phyloP scores from a whole-genome alignment of 768 basidiomycete species.

The Leccinum boreale region DNA sequence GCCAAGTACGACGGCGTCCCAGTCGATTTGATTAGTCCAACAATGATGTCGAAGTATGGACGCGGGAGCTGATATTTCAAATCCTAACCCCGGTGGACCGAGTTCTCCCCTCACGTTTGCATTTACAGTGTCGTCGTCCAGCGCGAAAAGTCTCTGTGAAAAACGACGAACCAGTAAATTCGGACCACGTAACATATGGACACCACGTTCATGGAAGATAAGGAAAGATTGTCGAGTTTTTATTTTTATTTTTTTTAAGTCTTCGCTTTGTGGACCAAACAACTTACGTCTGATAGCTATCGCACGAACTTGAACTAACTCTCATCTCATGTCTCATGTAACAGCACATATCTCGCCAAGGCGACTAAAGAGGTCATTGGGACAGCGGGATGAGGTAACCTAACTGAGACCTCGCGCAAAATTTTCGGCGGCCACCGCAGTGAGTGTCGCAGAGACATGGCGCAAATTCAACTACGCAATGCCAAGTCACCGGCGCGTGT shows the following conservation, averaged over 20 bases:
- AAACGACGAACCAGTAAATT: not conserved
- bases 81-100: not conserved
- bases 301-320: conserved; percentile 1
- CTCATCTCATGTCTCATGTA: not conserved
- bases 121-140: not conserved
- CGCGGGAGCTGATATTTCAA: not conserved
- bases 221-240: not conserved
- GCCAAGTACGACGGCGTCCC: conserved; percentile 1
- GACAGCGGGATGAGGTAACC: conserved; percentile 11
- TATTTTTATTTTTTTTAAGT: not conserved
- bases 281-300: conserved; percentile 8
- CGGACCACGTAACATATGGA: not conserved
- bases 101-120: not conserved
- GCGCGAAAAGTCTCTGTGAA: not conserved
- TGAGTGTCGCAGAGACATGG: not conserved
- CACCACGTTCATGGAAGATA: not conserved
- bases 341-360: not conserved
- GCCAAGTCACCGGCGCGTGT: conserved; percentile 13
- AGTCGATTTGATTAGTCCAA: not conserved
- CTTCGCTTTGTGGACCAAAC: not conserved
- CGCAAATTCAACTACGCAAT: conserved; percentile 10
- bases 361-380: not conserved
- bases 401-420: not conserved
- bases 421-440: not conserved
- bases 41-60: not conserved